Percentiles rank a stretch among this genome's conserved stretches.
Conservation (phyloP, 2,329 filamentous ascomycete species). For the Colletotrichum magnum region DNA sequence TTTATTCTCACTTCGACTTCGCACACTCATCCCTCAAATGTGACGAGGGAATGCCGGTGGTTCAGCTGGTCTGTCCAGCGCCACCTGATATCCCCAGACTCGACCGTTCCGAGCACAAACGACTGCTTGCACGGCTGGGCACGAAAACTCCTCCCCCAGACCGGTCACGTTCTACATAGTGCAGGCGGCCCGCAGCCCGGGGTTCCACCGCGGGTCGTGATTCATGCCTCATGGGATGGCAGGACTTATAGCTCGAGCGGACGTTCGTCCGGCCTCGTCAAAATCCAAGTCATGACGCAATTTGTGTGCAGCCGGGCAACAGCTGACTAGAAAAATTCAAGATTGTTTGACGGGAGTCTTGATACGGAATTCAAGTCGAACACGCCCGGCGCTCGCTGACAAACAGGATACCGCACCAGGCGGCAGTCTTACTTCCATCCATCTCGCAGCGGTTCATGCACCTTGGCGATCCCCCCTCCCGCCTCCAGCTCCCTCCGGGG, state of each 20-base stretch:
- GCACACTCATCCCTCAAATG: slow-evolving; percentile 3
- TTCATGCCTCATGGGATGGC: slow-evolving; percentile 38
- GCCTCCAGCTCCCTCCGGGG: not conserved
- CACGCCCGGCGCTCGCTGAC: not conserved
- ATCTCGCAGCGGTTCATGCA: slow-evolving; percentile 38
- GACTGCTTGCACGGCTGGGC: slow-evolving; percentile 20
- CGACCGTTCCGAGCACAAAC: not conserved
- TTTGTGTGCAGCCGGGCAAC: slow-evolving; percentile 20
- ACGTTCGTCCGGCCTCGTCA: slow-evolving; percentile 34
- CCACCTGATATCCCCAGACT: slow-evolving; percentile 22
- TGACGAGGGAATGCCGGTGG: slow-evolving; percentile 7
- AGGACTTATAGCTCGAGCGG: slow-evolving; percentile 13
- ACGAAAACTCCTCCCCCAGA: slow-evolving; percentile 27
- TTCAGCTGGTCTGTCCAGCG: not conserved
- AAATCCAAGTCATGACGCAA: slow-evolving; percentile 35
- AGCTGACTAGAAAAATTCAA: slow-evolving; percentile 32
- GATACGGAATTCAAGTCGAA: not conserved
- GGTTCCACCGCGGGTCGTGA: slow-evolving; percentile 28
- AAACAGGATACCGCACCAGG: not conserved
- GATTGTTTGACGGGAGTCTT: not conserved
- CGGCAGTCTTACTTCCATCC: slow-evolving; percentile 4
- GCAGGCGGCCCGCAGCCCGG: slow-evolving; percentile 22
- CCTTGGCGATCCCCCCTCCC: slow-evolving; percentile 21
- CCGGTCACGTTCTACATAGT: slow-evolving; percentile 32
- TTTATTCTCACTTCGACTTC: slow-evolving; percentile 13